phyloP scores from a whole-genome alignment of 306 rosid species.

The Arachis stenosperma region DNA sequence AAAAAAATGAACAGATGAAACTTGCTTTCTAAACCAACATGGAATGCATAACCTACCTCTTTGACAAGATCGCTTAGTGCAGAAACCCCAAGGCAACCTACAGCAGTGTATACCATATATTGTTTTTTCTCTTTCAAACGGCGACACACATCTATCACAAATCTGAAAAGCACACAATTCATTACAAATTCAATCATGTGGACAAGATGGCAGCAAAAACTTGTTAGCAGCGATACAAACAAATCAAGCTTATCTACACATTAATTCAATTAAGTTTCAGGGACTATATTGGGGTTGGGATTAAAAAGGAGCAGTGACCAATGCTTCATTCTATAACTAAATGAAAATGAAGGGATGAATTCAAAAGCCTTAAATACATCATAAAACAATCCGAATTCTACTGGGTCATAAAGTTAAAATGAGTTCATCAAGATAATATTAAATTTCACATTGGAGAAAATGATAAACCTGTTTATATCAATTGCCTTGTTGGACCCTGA shows the following conservation, averaged over 20 bases:
- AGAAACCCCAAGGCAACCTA: conserved; percentile 71
- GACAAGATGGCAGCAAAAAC: conserved; percentile 3
- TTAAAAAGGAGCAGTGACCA: background rate
- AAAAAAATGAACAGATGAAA: conserved; percentile 6
- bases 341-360: conserved; percentile 10
- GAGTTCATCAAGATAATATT: conserved; percentile 6
- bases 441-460: conserved; percentile 10
- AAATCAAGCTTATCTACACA: background rate
- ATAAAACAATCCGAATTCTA: conserved; percentile 1
- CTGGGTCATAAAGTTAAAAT: conserved; percentile 5
- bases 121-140: conserved; percentile 66
- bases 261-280: conserved; percentile 6
- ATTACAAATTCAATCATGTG: conserved; percentile 32
- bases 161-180: conserved; percentile 47
- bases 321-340: conserved; percentile 12
- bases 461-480: conserved; percentile 36
- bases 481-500: conserved; percentile 34
- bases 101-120: conserved; percentile 72
- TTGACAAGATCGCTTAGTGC: conserved; percentile 61
- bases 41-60: conserved; percentile 51
- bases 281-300: background rate
- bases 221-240: conserved; percentile 1
- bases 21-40: conserved; percentile 6
- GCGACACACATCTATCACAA: conserved; percentile 63
- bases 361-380: conserved; percentile 15